Percentiles rank a stretch among this genome's conserved stretches.
phyloP scores from a whole-genome alignment of 768 basidiomycete species.

The Auricularia sp. region DNA sequence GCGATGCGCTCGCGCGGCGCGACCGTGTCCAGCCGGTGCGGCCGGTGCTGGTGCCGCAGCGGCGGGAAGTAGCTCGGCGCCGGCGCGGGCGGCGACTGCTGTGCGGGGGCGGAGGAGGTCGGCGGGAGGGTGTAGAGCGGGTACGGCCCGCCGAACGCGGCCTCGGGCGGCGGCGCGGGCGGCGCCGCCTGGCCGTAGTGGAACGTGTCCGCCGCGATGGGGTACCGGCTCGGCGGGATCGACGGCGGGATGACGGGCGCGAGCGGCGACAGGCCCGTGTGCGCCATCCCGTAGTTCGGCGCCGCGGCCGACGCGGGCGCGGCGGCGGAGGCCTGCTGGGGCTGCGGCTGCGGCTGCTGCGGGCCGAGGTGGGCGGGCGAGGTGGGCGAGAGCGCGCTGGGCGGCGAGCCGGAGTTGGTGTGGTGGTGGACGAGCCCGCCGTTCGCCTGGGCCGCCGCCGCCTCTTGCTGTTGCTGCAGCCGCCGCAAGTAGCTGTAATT shows the following conservation, averaged over 20 bases:
- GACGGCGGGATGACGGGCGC: slow-evolving; percentile 12
- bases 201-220: slow-evolving; percentile 60
- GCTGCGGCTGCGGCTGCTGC: neutral
- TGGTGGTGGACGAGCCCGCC: neutral
- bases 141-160: neutral
- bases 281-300: neutral
- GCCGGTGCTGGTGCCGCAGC: slow-evolving; percentile 65
- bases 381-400: neutral
- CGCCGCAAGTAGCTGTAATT: slow-evolving; percentile 58
- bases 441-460: slow-evolving; percentile 32
- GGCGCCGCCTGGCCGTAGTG: slow-evolving; percentile 30
- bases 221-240: slow-evolving; percentile 58
- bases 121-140: slow-evolving; percentile 6
- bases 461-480: slow-evolving; percentile 54
- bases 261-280: neutral
- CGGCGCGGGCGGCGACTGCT: slow-evolving; percentile 34
- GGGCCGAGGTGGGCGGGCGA: neutral
- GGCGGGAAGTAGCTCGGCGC: slow-evolving; percentile 33
- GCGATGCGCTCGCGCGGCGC: slow-evolving; percentile 73
- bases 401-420: neutral
- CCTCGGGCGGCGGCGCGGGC: slow-evolving; percentile 26
- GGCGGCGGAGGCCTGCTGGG: too few species aligned
- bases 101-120: slow-evolving; percentile 36
- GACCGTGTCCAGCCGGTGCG: slow-evolving; percentile 70
- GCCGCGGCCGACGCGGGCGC: neutral